phyloP scores from a whole-genome alignment of 2,329 filamentous ascomycete species.

The Aphanoascus verrucosus region DNA sequence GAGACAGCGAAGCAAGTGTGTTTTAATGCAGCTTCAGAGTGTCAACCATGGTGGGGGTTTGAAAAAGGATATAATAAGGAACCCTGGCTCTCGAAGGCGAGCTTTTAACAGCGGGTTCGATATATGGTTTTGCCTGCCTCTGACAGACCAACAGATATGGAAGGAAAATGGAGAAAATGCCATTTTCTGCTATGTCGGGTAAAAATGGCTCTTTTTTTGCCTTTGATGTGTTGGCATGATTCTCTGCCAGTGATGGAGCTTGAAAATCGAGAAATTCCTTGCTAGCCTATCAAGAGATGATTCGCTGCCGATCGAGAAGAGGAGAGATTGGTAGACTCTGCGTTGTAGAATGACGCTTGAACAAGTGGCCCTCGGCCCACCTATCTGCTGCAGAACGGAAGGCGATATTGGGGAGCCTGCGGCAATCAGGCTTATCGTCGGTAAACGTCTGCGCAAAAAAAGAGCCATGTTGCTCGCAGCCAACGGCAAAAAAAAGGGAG shows the following conservation, averaged over 20 bases:
- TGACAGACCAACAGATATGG: slow-evolving; percentile 6
- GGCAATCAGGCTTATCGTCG: slow-evolving; percentile 8
- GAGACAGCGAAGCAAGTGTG: slow-evolving; percentile 19
- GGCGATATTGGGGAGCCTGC: slow-evolving; percentile 6
- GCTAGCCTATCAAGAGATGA: slow-evolving; percentile 35
- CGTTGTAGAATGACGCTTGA: slow-evolving; percentile 9
- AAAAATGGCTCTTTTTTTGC: slow-evolving; percentile 16
- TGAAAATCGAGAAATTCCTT: slow-evolving; percentile 46
- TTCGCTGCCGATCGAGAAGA: slow-evolving; percentile 29
- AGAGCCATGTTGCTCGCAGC: neutral
- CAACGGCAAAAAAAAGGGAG: neutral
- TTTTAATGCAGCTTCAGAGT: slow-evolving; percentile 23
- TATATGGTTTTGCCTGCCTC: slow-evolving; percentile 8
- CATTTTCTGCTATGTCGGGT: slow-evolving; percentile 5
- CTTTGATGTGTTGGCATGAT: slow-evolving; percentile 76
- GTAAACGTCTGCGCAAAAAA: slow-evolving; percentile 6
- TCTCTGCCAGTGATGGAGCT: slow-evolving; percentile 69
- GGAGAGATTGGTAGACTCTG: slow-evolving; percentile 22
- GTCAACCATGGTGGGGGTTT: slow-evolving; percentile 20
- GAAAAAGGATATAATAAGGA: slow-evolving; percentile 14
- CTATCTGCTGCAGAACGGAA: slow-evolving; percentile 8
- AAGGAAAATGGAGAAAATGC: slow-evolving; percentile 1
- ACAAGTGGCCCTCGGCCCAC: slow-evolving; percentile 10
- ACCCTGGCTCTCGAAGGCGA: slow-evolving; percentile 12
- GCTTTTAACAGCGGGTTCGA: slow-evolving; percentile 10